These are phyloP conservation scores for Effrenium voratum DNA, from an alignment of 73 alveolate genomes.

Conservation along the genomic window DNA sequence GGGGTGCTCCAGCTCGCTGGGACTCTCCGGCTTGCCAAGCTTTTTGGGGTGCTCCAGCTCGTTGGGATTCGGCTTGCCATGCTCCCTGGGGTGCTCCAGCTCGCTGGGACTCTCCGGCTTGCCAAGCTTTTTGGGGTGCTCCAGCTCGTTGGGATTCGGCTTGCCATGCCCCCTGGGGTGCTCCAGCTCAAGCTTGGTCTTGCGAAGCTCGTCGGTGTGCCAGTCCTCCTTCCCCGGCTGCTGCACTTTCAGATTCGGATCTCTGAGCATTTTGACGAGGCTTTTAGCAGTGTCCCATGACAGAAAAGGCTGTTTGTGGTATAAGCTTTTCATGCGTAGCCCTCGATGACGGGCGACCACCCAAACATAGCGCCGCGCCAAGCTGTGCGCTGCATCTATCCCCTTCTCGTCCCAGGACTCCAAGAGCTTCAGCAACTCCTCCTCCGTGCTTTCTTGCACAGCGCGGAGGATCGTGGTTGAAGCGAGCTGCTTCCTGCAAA, in stretches of 20 bases:
- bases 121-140: no score
- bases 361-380: constrained; percentile 41
- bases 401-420: neutral
- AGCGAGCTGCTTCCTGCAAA: constrained; percentile 35
- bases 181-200: no score
- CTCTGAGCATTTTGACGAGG: no score
- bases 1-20: no score
- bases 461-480: neutral
- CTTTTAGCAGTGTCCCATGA: neutral
- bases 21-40: no score
- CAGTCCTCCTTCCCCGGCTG: neutral
- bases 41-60: no score
- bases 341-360: constrained; percentile 40
- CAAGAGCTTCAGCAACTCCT: constrained; percentile 8
- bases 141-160: no score
- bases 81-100: no score
- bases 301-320: neutral
- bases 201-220: neutral
- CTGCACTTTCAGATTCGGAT: no score
- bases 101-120: no score
- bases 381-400: neutral
- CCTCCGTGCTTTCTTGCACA: constrained; percentile 25
- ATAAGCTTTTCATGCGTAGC: neutral
- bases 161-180: no score
- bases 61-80: no score